Base-by-base conservation (phyloP, 495 filamentous ascomycete species). In the Acidiella bohemica region DNA sequence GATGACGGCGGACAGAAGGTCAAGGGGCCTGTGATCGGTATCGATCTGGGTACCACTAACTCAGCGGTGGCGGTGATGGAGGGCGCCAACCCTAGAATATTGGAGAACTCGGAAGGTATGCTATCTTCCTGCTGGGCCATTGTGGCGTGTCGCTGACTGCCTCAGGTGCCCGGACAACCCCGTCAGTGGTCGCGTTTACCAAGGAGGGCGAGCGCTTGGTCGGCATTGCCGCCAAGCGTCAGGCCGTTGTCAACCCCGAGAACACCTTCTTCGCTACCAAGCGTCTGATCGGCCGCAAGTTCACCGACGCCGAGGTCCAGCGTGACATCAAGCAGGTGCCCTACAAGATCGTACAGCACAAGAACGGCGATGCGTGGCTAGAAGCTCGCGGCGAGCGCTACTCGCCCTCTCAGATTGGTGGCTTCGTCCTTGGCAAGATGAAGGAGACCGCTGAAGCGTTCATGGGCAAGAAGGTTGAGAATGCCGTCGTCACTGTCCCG, bases 191-290 rank as follows among this genome's bases (percentile, higher is more conserved):
- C 49, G 90, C 84, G 53, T 96, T 97, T 66, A 81, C 90, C 31
- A 78, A 93, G 67, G 86, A 94, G 64, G 92, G 92, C 43, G 90
- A 97, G 73, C 82, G 92, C 47, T 67, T 97, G 42, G 90, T 97
- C 50, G 90, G 90, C 81, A 85, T 96, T 52, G 84, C 90, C 35
- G 90, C 90, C 48, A 97, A 97, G 76, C 88, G 90, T 58, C 90
- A 97, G 66, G 90, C 90, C 35, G 92, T 96, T 53, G 92, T 97
- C 53, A 97, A 97, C 72, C 90, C 90, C 3, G 90, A 97, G 64
- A 96, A 97, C 68, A 97, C 90, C 34, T 78, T 97, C 35, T 97
- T 97, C 60, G 90, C 90, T 65, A 97, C 90, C 45, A 97, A 97
- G 80, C 85, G 90, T 76, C 77, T 97, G 60, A 97, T 97, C 60